Evolutionary conservation across 441 rosid genomes (phyloP).

Genomic region (Mallotus repandus): DNA sequence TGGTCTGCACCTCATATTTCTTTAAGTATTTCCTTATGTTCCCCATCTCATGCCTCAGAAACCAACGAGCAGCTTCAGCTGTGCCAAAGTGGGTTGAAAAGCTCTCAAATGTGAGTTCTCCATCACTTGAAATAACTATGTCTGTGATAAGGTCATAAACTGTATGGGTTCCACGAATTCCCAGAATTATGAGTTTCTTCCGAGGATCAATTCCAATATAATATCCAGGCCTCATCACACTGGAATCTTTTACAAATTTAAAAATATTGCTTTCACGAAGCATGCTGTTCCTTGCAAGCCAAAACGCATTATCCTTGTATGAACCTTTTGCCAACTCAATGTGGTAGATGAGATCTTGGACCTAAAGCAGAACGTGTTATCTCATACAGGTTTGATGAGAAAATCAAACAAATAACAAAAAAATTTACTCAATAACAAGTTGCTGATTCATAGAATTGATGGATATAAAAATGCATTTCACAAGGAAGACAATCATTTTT

Average conservation of each 20-base stretch:
- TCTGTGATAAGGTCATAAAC: conserved; percentile 84
- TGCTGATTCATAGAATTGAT: not conserved
- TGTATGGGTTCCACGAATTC: conserved; percentile 83
- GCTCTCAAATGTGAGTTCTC: conserved; percentile 82
- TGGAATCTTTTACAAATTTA: conserved; percentile 71
- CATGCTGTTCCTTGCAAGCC: conserved; percentile 76
- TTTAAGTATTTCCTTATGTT: conserved; percentile 65
- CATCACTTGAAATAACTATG: conserved; percentile 73
- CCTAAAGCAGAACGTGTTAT: conserved; percentile 39
- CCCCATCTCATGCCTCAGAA: conserved; percentile 72
- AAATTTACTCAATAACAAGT: not conserved
- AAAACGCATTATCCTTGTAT: conserved; percentile 54
- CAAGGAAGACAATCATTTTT: conserved; percentile 1
- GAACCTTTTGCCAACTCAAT: conserved; percentile 82
- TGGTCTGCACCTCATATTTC: conserved; percentile 56
- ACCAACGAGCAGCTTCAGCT: conserved; percentile 94
- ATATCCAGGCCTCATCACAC: conserved; percentile 95
- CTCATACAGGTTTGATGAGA: conserved; percentile 13
- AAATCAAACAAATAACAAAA: not conserved
- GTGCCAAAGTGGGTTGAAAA: conserved; percentile 92
- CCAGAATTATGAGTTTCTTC: conserved; percentile 71
- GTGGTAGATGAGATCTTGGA: conserved; percentile 83
- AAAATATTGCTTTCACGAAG: conserved; percentile 72
- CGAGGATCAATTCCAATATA: conserved; percentile 76
- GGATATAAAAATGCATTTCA: conserved; percentile 2